Evolutionary conservation across 805 yeast species (phyloP), one percentile per base, ranked within the genome.

Genomic region (Blastobotrys attinorum): DNA sequence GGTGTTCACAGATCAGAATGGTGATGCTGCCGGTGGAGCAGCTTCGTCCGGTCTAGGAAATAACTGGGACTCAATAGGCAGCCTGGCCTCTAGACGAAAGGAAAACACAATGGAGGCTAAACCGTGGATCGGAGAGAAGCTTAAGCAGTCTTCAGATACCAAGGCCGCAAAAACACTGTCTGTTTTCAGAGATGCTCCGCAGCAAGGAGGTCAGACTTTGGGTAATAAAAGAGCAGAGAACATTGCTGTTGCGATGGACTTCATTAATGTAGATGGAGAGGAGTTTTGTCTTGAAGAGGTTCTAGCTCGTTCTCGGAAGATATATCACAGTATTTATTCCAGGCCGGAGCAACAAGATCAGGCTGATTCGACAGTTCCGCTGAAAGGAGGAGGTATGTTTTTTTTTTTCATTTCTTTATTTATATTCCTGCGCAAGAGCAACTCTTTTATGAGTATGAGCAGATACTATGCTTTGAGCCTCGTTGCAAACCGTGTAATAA

Each of bases 271-370:
- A 3, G 53, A 54, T 2, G 60, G 57, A 0, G 77, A 73, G 35
- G 92, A 83, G 48, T 72, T 64, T 41, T 78, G 83, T 47, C 56
- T 81, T 3, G 75, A 72, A 36, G 96, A 89, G 55, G 59, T 87
- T 2, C 61, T 84, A 37, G 81, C 84, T 0, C 59, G 67, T 34
- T 61, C 72, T 31, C 66, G 78, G 54, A 66, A 69, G 10, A 25
- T 60, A 8, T 54, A 39, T 7, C 38, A 49, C 27, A 37, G 29
- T 31, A 32, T 37, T n/a, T 46, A 42, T 37, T 49, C 50, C 3
- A 29, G 45, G 13, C 42, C 43, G 4, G 44, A 67, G 73, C 5
- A 62, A 4, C 36, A 35, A 17, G 23, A 25, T 2, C 23, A 13
- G 15, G 35, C 13, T 21, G 17, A 11, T n/a, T 31, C 71, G 32